These are phyloP conservation scores for Arthroderma sp. DNA, from an alignment of 2,329 filamentous ascomycete species.

Conservation along the genomic window DNA sequence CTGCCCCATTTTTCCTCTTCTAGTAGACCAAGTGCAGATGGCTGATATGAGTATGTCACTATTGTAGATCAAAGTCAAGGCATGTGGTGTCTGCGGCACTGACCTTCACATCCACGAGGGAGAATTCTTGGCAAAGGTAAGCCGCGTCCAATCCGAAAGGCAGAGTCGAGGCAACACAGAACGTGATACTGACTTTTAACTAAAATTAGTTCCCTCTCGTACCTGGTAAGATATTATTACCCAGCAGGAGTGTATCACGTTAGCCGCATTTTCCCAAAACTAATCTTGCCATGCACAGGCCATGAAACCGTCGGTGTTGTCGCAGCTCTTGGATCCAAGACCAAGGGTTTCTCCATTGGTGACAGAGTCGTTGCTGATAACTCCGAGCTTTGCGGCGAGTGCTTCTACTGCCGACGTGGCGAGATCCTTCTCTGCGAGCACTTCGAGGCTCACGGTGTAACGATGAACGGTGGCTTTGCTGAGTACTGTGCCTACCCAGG, in stretches of 20 bases:
- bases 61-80: conserved; percentile 50
- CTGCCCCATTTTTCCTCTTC: background rate
- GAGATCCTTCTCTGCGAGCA: conserved; percentile 56
- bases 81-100: conserved; percentile 50
- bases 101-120: conserved; percentile 47
- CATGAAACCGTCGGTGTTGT: conserved; percentile 57
- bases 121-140: conserved; percentile 47
- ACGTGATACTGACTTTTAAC: conserved; percentile 1
- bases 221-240: conserved; percentile 31
- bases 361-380: conserved; percentile 48
- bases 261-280: background rate
- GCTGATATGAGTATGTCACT: too few relatives aligned
- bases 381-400: conserved; percentile 53
- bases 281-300: conserved; percentile 22
- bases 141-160: conserved; percentile 3
- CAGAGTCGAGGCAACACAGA: conserved; percentile 1
- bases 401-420: conserved; percentile 60
- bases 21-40: too few relatives aligned
- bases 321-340: conserved; percentile 44
- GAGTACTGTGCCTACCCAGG: conserved; percentile 49
- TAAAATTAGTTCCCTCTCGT: conserved; percentile 46
- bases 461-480: conserved; percentile 56
- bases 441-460: conserved; percentile 48
- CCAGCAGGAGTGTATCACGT: background rate
- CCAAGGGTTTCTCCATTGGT: conserved; percentile 47